Evolutionary conservation across 768 basidiomycete genomes (phyloP).

Genomic region (Russula abietina): DNA sequence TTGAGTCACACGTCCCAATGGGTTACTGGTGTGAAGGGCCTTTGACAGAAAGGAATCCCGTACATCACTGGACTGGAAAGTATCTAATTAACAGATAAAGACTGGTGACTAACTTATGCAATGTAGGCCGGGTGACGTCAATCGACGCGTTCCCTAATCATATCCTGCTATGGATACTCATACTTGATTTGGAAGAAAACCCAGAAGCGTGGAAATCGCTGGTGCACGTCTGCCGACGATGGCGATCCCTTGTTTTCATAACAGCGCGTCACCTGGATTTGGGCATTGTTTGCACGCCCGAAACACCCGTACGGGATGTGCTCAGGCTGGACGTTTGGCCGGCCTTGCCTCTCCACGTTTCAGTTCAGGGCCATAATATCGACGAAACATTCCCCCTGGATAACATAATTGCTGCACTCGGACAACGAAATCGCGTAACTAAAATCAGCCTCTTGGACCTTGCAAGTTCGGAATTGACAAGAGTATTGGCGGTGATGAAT

Average conservation of each 20-base stretch:
- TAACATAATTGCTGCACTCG: slow-evolving; percentile 2
- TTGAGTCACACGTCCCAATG: no score
- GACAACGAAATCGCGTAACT: neutral
- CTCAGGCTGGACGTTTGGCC: neutral
- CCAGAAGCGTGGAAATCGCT: neutral
- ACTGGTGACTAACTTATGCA: no score
- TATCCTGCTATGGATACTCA: slow-evolving; percentile 5
- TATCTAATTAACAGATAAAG: no score
- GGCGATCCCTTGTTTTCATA: neutral
- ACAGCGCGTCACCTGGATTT: neutral
- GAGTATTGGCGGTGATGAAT: neutral
- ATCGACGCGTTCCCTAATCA: neutral
- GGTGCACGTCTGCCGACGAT: neutral
- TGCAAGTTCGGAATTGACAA: no score
- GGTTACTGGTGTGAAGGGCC: no score
- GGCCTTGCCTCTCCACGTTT: neutral
- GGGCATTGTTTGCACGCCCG: neutral
- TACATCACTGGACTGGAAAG: no score
- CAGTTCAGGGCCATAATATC: no score
- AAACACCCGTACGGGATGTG: neutral
- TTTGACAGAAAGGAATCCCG: no score
- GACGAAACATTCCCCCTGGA: neutral
- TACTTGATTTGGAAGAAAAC: neutral
- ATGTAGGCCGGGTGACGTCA: neutral
- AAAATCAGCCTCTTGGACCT: neutral